These are phyloP conservation scores for Pichia paraexigua DNA, from an alignment of 805 yeast genomes.

Conservation along the genomic window DNA sequence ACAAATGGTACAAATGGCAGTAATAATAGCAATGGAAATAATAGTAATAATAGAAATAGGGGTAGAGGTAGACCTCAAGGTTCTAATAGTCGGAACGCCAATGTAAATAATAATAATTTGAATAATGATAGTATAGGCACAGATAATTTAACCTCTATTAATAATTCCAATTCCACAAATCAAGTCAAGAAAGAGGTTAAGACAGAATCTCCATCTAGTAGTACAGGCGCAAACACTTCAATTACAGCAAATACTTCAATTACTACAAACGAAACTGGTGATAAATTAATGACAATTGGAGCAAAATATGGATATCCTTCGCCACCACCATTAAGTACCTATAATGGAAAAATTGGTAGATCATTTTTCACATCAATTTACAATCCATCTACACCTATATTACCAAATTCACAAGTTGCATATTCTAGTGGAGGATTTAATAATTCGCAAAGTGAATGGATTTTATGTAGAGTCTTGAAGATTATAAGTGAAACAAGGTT, in stretches of 20 bases:
- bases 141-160: neutral
- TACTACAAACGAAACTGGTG: neutral
- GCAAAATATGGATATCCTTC: slow-evolving; percentile 9
- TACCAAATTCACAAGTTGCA: slow-evolving; percentile 74
- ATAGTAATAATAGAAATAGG: neutral
- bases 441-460: slow-evolving; percentile 77
- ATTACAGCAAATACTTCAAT: neutral
- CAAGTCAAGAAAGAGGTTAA: neutral
- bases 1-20: neutral
- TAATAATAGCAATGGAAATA: neutral
- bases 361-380: slow-evolving; percentile 15
- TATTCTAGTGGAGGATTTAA: slow-evolving; percentile 51
- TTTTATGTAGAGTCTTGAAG: slow-evolving; percentile 82
- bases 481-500: slow-evolving; percentile 43
- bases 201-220: neutral
- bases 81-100: neutral
- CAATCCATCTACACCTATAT: slow-evolving; percentile 17
- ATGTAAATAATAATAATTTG: neutral
- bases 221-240: neutral
- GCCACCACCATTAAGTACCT: slow-evolving; percentile 11
- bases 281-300: slow-evolving; percentile 4
- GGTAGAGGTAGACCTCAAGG: slow-evolving; percentile 5
- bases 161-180: neutral
- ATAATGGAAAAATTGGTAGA: slow-evolving; percentile 13
- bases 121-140: neutral